phyloP scores from a whole-genome alignment of 306 rosid genomes.

The Echinosophora koreensis region DNA sequence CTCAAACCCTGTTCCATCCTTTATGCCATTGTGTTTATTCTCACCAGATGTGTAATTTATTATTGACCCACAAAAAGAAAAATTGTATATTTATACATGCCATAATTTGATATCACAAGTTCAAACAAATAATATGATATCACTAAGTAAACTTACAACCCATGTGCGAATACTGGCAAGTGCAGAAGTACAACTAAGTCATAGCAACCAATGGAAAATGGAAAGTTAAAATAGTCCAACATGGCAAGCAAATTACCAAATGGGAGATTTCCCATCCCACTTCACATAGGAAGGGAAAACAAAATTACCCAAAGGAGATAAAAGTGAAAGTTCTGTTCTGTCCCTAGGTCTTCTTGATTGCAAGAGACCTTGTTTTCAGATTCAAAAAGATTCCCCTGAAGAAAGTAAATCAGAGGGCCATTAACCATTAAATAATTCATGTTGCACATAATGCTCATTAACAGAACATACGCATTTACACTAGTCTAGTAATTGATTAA shows the following conservation, averaged over 20 bases:
- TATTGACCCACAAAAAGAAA: too few relatives aligned
- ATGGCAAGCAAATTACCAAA: constrained; percentile 7
- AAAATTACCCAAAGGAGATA: constrained; percentile 18
- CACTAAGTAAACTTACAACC: not conserved
- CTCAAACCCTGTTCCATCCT: too few relatives aligned
- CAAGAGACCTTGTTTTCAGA: constrained; percentile 81
- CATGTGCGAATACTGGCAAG: not conserved
- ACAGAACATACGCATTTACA: not conserved
- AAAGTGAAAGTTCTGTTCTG: not conserved
- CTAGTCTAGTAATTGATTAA: not conserved
- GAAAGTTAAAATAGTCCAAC: constrained; percentile 6
- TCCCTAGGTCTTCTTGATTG: constrained; percentile 66
- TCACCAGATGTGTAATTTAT: too few relatives aligned
- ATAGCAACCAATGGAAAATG: constrained; percentile 20
- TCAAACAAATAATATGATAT: not conserved
- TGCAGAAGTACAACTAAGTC: not conserved
- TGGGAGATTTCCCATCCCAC: constrained; percentile 24
- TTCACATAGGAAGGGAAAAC: not conserved
- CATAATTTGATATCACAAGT: not conserved
- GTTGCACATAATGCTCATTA: not conserved
- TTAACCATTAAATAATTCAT: constrained; percentile 5
- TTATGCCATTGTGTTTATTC: too few relatives aligned
- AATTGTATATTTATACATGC: not conserved
- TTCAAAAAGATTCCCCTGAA: constrained; percentile 89
- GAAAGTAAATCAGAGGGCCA: constrained; percentile 33